Evolutionary conservation across 805 yeast genomes (phyloP), one percentile per base, ranked within the genome.

Genomic region (Candida silvatica): DNA sequence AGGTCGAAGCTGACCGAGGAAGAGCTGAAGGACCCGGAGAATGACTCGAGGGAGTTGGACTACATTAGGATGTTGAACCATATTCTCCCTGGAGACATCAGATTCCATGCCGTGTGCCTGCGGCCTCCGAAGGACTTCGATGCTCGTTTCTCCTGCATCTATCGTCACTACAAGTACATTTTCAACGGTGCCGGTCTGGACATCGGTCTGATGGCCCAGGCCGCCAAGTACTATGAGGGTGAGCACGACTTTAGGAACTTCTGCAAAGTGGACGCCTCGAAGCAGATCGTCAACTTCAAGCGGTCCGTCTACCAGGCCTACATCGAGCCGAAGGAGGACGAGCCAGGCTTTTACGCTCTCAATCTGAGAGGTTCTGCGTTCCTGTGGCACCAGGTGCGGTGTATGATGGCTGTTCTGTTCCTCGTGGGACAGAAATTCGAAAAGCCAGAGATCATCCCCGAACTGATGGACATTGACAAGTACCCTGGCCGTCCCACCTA

Each of bases 321-420:
- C 15, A 54, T 61, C 3, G 26, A 36, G 8, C 36, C 25, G 3
- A 24, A 49, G 2, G 41, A 44, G 5, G 46, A 42, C 3, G 39
- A 42, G 6, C 38, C 44, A 14, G 74, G 70, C 4, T 65, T 72
- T 36, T 82, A 66, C 48, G 79, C 77, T 37, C 76, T 90, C 54
- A 87, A 86, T 52, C 61, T 92, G 35, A 67, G 71, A 42, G 98
- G 98, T 0, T 66, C 83, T 2, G 98, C 97, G 6, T 92, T 92
- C 47, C 59, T 92, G 37, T 92, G 97, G 97, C 97, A 92, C 54
- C 98, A 92, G 58, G 98, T 92, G 15, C 71, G 98, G 38, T 87
- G 95, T 46, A 92, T 92, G 92, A 74, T 87, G 62, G 95, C 95
- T 0, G 64, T 82, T 8, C 54, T 92, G 37, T 74, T 92, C 36